phyloP scores from a whole-genome alignment of 768 basidiomycete species.

The Trametes maxima region DNA sequence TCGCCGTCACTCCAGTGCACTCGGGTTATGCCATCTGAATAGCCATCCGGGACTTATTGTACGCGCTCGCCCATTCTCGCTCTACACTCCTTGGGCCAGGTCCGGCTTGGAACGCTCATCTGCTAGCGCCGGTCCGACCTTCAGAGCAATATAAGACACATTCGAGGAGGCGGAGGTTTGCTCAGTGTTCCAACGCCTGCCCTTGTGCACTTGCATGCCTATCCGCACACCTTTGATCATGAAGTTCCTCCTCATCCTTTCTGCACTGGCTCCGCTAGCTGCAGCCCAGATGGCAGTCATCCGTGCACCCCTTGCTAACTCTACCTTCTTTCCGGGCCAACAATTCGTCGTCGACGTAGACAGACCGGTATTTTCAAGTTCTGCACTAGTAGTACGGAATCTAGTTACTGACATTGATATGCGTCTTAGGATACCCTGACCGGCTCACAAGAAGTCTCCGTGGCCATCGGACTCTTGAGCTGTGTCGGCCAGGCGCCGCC shows the following conservation, averaged over 20 bases:
- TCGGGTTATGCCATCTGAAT: too few species aligned
- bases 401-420: neutral
- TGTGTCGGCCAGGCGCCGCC: constrained; percentile 24
- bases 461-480: constrained; percentile 35
- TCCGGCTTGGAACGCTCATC: constrained; percentile 3
- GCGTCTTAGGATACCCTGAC: constrained; percentile 31
- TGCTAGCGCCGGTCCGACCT: neutral
- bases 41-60: neutral
- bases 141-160: neutral
- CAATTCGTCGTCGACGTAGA: constrained; percentile 37
- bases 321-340: constrained; percentile 6
- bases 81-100: constrained; percentile 7
- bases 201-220: neutral
- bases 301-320: neutral
- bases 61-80: neutral
- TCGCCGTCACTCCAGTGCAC: neutral
- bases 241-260: constrained; percentile 1
- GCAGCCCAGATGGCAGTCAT: constrained; percentile 5
- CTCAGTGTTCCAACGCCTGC: neutral
- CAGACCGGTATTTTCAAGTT: constrained; percentile 32
- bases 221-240: neutral
- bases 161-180: neutral
- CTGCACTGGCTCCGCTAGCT: neutral
- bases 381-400: neutral
- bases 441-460: constrained; percentile 36